A percentile compares a stretch with the other conserved stretches of the same genome.
phyloP scores from a whole-genome alignment of 2,329 filamentous ascomycete genomes.

The Lithohypha guttulata region DNA sequence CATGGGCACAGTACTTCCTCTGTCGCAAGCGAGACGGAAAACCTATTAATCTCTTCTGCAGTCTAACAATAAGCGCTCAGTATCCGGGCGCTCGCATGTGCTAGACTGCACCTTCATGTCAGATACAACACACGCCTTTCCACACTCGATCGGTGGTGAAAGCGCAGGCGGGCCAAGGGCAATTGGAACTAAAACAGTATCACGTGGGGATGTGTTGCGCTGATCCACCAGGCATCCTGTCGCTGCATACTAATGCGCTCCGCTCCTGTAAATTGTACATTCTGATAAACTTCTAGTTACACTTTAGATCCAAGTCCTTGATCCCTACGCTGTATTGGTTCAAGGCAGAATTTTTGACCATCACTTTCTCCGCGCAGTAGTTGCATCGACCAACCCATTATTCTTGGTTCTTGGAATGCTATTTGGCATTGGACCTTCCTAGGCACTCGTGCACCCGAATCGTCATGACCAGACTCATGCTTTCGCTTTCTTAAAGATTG shows the following conservation, averaged over 20 bases:
- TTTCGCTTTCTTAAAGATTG: conserved; percentile 3
- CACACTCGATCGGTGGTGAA: conserved; percentile 2
- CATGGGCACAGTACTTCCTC: background rate
- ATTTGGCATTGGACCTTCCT: conserved; percentile 3
- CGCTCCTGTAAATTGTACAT: conserved; percentile 2
- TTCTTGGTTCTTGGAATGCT: conserved; percentile 1
- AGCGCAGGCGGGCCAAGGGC: conserved; percentile 1
- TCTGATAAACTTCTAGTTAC: conserved; percentile 2
- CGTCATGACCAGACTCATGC: conserved; percentile 3
- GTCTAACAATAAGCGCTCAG: conserved; percentile 1
- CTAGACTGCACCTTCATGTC: conserved; percentile 2
- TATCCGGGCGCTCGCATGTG: conserved; percentile 1
- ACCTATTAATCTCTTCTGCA: conserved; percentile 2
- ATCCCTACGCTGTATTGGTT: conserved; percentile 2
- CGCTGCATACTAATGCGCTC: conserved; percentile 1
- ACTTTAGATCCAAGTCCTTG: conserved; percentile 3
- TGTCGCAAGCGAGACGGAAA: conserved; percentile 1
- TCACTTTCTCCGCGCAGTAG: conserved; percentile 2
- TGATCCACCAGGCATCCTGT: background rate
- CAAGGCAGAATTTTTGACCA: conserved; percentile 1
- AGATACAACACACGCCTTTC: background rate
- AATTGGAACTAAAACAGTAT: conserved; percentile 1
- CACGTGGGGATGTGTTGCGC: conserved; percentile 1
- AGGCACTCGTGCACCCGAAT: conserved; percentile 2
- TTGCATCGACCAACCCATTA: conserved; percentile 2